phyloP scores from a whole-genome alignment of 176 grass and related monocot genomes.

The Aechmea fasciata region DNA sequence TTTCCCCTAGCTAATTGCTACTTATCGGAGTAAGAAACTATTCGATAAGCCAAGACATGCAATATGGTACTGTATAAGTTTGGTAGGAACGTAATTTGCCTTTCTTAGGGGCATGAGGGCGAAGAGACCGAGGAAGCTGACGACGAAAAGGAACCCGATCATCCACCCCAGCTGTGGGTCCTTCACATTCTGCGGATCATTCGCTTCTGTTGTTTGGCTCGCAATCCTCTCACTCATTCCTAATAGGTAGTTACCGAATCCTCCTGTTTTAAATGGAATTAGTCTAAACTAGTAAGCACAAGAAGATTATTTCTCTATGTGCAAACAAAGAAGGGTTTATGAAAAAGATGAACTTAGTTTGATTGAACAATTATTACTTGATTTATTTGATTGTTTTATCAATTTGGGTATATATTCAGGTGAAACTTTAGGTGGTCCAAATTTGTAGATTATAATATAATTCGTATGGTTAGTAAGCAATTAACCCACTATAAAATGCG shows the following conservation, averaged over 20 bases:
- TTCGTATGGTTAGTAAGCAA: too few species aligned
- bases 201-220: not conserved
- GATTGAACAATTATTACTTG: too few species aligned
- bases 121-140: constrained; percentile 1
- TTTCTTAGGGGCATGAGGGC: not conserved
- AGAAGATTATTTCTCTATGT: not conserved
- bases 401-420: too few species aligned
- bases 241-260: not conserved
- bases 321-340: not conserved
- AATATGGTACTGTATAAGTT: not conserved
- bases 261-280: not conserved
- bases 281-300: not conserved
- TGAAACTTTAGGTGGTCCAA: too few species aligned
- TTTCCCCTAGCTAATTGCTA: too few species aligned
- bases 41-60: too few species aligned
- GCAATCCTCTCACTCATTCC: not conserved
- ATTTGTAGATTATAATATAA: too few species aligned
- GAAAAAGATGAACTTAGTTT: too few species aligned
- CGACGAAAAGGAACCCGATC: not conserved
- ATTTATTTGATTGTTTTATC: too few species aligned
- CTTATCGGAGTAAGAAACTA: too few species aligned
- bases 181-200: not conserved
- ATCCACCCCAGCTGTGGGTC: not conserved
- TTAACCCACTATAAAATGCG: too few species aligned
- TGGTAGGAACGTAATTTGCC: not conserved